Conservation (phyloP, 352 stramenopile species). For the Globisporangium mamillatum region DNA sequence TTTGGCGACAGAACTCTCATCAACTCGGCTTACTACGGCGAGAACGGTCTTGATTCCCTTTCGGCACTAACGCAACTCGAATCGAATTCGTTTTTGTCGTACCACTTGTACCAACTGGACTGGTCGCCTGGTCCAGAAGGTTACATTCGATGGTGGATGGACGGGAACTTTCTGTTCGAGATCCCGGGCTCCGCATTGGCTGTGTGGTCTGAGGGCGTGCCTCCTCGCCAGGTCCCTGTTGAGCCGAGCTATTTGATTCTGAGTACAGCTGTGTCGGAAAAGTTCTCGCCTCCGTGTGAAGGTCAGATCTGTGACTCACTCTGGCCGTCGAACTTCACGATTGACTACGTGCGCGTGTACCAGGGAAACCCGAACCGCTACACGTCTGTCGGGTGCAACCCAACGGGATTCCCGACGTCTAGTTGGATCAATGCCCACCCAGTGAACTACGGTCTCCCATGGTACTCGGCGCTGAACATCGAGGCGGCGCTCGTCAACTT, state of each 20-base stretch:
- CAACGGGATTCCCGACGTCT: slow-evolving; percentile 85
- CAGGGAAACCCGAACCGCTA: slow-evolving; percentile 89
- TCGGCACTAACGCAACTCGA: slow-evolving; percentile 92
- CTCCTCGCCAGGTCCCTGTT: slow-evolving; percentile 87
- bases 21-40: slow-evolving; percentile 96
- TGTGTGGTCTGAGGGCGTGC: slow-evolving; percentile 59
- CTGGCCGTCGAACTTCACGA: slow-evolving; percentile 91
- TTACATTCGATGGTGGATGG: slow-evolving; percentile 93
- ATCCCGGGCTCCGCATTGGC: slow-evolving; percentile 88
- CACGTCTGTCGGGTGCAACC: slow-evolving; percentile 93
- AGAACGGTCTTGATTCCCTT: slow-evolving; percentile 92
- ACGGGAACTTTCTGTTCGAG: slow-evolving; percentile 93
- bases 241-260: slow-evolving; percentile 98
- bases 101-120: slow-evolving; percentile 95
- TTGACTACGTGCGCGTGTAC: slow-evolving; percentile 95
- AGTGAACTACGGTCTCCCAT: slow-evolving; percentile 78
- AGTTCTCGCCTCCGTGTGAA: slow-evolving; percentile 90
- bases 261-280: slow-evolving; percentile 96
- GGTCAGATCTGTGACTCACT: slow-evolving; percentile 92
- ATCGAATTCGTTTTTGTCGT: slow-evolving; percentile 88
- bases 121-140: slow-evolving; percentile 91
- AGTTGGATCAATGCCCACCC: slow-evolving; percentile 91
- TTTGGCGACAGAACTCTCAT: slow-evolving; percentile 87
- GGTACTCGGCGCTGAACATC: slow-evolving; percentile 70
- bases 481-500: slow-evolving; percentile 39